Evolutionary conservation across 176 grass and related monocot species (phyloP).

Genomic region (Triticum aestivum): DNA sequence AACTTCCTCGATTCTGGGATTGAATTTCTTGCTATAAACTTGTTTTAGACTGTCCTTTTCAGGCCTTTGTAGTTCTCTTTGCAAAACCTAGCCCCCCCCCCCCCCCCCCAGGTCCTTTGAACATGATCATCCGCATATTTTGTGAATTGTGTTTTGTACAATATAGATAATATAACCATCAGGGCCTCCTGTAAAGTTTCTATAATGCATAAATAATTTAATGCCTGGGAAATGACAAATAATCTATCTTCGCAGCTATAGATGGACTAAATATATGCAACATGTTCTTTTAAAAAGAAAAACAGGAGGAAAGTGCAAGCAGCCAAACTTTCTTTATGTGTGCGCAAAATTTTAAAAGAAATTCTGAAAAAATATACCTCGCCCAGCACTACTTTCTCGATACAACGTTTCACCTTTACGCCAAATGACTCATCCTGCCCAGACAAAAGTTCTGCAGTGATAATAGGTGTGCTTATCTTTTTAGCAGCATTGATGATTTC

Average conservation of each 20-base stretch:
- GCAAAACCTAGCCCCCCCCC: no score
- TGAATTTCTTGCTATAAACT: background rate
- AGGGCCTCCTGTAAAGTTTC: background rate
- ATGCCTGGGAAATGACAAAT: background rate
- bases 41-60: background rate
- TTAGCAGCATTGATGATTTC: constrained; percentile 97
- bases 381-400: constrained; percentile 78
- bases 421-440: constrained; percentile 44
- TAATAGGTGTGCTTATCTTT: constrained; percentile 91
- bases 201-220: background rate
- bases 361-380: constrained; percentile 43
- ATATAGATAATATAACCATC: background rate
- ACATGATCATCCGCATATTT: background rate
- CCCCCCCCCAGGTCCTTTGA: background rate
- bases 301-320: background rate
- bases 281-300: background rate
- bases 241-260: background rate
- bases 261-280: constrained; percentile 12
- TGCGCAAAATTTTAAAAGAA: background rate
- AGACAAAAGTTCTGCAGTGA: constrained; percentile 59
- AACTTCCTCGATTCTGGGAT: constrained; percentile 9
- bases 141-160: background rate
- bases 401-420: constrained; percentile 69
- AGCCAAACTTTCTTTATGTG: background rate
- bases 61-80: background rate